Evolutionary conservation across 352 stramenopile species (phyloP).

Genomic region (Globisporangium camurandrum): DNA sequence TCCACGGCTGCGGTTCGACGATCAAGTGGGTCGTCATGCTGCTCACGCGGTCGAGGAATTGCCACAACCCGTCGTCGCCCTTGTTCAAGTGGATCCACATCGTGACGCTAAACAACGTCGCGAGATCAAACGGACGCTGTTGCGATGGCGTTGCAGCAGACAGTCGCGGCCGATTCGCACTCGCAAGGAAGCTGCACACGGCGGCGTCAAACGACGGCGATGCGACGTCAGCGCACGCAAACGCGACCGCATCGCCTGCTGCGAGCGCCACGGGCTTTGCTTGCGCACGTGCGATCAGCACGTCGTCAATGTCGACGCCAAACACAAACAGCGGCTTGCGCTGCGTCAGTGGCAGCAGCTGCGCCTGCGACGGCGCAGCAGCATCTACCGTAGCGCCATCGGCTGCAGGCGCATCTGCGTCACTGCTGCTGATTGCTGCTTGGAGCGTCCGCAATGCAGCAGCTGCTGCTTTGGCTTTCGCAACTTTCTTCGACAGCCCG

Average conservation of each 20-base stretch:
- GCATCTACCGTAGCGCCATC: not conserved
- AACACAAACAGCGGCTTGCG: conserved; percentile 47
- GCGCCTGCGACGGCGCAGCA: not conserved
- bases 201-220: conserved; percentile 31
- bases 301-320: conserved; percentile 66
- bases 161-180: conserved; percentile 31
- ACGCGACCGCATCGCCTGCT: conserved; percentile 34
- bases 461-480: conserved; percentile 65
- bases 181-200: conserved; percentile 32
- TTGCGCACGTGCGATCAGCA: conserved; percentile 46
- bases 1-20: conserved; percentile 78
- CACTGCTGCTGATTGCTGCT: no score
- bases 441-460: conserved; percentile 25
- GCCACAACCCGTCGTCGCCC: conserved; percentile 70
- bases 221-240: conserved; percentile 53
- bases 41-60: conserved; percentile 56
- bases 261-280: conserved; percentile 27
- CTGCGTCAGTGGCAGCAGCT: not conserved
- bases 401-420: not conserved
- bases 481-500: conserved; percentile 77
- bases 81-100: conserved; percentile 89
- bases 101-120: conserved; percentile 80
- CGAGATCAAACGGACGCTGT: conserved; percentile 49
- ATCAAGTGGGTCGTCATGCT: conserved; percentile 63
- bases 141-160: no score